Evolutionary conservation across 331 rosid species (phyloP).

Genomic region (Pyracantha coccinea): DNA sequence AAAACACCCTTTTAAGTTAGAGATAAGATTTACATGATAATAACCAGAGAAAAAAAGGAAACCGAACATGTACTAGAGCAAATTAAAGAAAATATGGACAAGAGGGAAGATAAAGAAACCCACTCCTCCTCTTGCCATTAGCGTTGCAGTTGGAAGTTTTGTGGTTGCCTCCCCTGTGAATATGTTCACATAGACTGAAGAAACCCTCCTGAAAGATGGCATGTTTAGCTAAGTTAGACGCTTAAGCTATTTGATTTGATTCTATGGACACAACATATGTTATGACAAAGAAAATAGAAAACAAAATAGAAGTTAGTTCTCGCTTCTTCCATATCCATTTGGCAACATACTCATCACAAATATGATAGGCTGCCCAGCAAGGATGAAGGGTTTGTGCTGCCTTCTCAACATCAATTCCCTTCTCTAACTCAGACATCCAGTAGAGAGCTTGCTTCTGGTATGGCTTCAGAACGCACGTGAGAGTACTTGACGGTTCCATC

Average conservation of each 20-base stretch:
- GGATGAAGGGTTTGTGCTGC: constrained; percentile 68
- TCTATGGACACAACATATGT: neutral
- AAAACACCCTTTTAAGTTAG: constrained; percentile 2
- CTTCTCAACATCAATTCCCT: constrained; percentile 45
- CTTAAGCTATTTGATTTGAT: neutral
- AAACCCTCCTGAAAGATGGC: constrained; percentile 39
- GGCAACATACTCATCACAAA: constrained; percentile 58
- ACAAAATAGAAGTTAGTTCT: neutral
- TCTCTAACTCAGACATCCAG: constrained; percentile 84
- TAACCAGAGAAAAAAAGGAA: neutral
- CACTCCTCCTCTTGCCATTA: constrained; percentile 92
- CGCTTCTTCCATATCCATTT: neutral
- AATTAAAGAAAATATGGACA: neutral
- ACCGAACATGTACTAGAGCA: neutral
- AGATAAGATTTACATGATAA: neutral
- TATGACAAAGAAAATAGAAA: neutral
- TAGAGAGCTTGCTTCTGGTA: constrained; percentile 85
- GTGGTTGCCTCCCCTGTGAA: constrained; percentile 76
- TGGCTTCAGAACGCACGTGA: constrained; percentile 54
- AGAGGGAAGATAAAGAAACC: constrained; percentile 25
- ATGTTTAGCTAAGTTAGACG: neutral
- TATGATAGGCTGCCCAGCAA: constrained; percentile 77
- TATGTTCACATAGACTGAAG: constrained; percentile 55
- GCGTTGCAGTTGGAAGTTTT: constrained; percentile 55
- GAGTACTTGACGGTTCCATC: constrained; percentile 53